Conservation (phyloP, 2,329 filamentous ascomycete species). For the Amphichorda felina region DNA sequence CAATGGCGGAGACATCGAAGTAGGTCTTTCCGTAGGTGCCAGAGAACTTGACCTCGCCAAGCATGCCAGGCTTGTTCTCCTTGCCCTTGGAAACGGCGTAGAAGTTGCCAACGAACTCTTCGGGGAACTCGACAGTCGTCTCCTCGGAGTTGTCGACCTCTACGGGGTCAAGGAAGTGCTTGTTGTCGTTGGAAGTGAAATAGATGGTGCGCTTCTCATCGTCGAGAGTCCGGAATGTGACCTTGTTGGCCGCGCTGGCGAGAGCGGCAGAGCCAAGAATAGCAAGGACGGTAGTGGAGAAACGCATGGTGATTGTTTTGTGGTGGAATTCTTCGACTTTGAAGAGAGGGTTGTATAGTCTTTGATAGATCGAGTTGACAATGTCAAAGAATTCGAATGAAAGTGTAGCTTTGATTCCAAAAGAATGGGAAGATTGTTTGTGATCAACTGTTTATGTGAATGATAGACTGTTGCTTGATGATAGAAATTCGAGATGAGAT, state of each 20-base stretch:
- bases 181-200: conserved; percentile 34
- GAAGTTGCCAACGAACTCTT: conserved; percentile 36
- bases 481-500: too few relatives aligned
- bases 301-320: conserved; percentile 37
- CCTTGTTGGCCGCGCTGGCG: conserved; percentile 27
- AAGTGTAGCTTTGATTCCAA: conserved; percentile 1
- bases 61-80: conserved; percentile 32
- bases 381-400: conserved; percentile 9
- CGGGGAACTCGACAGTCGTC: conserved; percentile 28
- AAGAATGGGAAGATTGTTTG: not conserved
- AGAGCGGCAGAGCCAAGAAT: conserved; percentile 28
- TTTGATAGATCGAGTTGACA: not conserved
- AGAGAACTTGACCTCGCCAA: conserved; percentile 37
- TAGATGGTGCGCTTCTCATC: conserved; percentile 32
- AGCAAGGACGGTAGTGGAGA: conserved; percentile 31
- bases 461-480: too few relatives aligned
- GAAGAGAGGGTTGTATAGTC: conserved; percentile 6
- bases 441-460: too few relatives aligned
- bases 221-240: conserved; percentile 51
- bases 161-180: conserved; percentile 21
- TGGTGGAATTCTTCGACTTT: conserved; percentile 5
- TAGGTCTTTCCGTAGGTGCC: conserved; percentile 36
- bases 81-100: conserved; percentile 34
- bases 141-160: conserved; percentile 24
- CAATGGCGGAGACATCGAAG: conserved; percentile 49